Evolutionary conservation across 192 early-diverging fungal genomes (phyloP).

Genomic region (Backusella luteola): DNA sequence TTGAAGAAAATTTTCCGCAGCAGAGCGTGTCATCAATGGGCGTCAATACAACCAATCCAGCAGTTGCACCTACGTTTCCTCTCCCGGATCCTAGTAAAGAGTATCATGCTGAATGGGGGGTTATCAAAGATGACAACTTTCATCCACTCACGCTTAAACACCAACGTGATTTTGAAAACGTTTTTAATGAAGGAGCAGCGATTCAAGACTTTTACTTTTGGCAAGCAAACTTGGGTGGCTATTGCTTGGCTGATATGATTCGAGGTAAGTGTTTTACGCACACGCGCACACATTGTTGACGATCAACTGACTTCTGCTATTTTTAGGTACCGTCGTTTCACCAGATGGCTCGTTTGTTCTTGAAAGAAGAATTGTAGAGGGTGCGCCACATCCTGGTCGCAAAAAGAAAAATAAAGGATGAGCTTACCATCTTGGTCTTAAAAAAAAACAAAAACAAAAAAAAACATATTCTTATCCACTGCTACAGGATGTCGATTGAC

Average conservation of each 20-base stretch:
- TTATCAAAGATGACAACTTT: constrained; percentile 30
- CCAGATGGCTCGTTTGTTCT: constrained; percentile 23
- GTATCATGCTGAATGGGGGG: constrained; percentile 33
- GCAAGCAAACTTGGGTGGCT: constrained; percentile 34
- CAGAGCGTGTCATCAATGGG: background rate
- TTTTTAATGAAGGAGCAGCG: constrained; percentile 1
- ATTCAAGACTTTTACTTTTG: constrained; percentile 34
- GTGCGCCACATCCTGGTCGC: constrained; percentile 34
- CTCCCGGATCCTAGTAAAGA: constrained; percentile 15
- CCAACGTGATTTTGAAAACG: constrained; percentile 28
- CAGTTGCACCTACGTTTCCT: background rate
- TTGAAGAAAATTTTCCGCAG: background rate
- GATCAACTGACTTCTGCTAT: background rate
- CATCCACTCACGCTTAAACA: constrained; percentile 33
- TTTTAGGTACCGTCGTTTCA: constrained; percentile 25
- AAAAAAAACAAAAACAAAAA: background rate
- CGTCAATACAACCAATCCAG: background rate
- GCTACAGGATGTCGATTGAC: too few species aligned
- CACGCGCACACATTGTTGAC: background rate
- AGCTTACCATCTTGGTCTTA: background rate
- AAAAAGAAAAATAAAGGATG: constrained; percentile 26
- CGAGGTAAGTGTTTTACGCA: background rate
- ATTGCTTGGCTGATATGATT: constrained; percentile 36
- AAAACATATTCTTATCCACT: too few species aligned
- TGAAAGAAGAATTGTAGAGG: constrained; percentile 28